phyloP scores from a whole-genome alignment of 768 basidiomycete genomes.

The Pleurotus tuber-regium region DNA sequence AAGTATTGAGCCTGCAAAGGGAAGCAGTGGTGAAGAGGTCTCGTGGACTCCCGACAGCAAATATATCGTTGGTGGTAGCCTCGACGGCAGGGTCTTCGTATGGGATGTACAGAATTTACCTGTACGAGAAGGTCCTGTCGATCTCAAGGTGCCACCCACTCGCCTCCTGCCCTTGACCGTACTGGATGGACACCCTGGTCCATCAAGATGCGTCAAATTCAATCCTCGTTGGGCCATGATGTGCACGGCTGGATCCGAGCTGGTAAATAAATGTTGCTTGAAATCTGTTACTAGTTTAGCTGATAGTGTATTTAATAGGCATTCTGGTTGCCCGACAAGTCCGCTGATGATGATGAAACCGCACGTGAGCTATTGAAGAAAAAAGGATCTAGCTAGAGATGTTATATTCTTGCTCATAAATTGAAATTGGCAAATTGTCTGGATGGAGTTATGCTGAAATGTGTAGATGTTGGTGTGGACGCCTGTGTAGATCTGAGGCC shows the following conservation, averaged over 20 bases:
- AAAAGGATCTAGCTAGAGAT: conserved; percentile 22
- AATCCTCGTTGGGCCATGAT: conserved; percentile 92
- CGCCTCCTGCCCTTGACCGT: conserved; percentile 39
- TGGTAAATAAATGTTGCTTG: conserved; percentile 47
- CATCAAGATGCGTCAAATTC: conserved; percentile 83
- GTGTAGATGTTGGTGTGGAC: not conserved
- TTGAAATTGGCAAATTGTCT: too few species aligned
- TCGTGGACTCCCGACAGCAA: conserved; percentile 94
- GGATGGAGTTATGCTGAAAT: too few species aligned
- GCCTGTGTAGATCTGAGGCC: not conserved
- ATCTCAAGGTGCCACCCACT: conserved; percentile 51
- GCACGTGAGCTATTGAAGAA: conserved; percentile 69
- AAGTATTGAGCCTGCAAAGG: conserved; percentile 67
- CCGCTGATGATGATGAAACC: conserved; percentile 60
- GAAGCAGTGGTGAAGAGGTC: conserved; percentile 91
- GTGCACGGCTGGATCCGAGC: conserved; percentile 76
- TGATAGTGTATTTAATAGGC: conserved; percentile 16
- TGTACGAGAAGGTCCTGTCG: conserved; percentile 45
- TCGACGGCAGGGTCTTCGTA: conserved; percentile 79
- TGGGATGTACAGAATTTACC: conserved; percentile 83
- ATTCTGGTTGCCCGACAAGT: conserved; percentile 22
- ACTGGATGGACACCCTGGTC: conserved; percentile 81
- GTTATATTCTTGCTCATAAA: not conserved
- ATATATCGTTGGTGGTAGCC: conserved; percentile 80
- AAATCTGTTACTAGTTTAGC: not conserved